Conservation (phyloP, 371 early-diverging fungal species). For the Mucor racemosus region DNA sequence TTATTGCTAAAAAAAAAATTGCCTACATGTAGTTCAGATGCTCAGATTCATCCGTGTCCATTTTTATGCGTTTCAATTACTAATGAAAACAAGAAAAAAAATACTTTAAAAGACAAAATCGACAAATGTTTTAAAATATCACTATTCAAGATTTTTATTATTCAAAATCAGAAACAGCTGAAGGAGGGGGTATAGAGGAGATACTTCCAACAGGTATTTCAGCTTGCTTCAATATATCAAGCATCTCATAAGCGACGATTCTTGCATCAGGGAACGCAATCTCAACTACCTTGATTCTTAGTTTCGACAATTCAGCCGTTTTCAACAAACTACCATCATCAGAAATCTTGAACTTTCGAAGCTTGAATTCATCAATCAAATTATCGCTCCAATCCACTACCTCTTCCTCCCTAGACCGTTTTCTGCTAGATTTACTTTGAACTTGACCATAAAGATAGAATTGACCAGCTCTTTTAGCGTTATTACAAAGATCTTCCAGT, state of each 20-base stretch:
- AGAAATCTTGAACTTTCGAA: background rate
- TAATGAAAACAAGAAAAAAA: too few relatives aligned
- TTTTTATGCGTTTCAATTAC: too few relatives aligned
- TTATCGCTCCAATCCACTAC: background rate
- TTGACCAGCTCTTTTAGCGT: slow-evolving; percentile 7
- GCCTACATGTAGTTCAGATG: too few relatives aligned
- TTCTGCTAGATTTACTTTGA: background rate
- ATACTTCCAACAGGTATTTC: background rate
- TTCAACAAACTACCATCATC: slow-evolving; percentile 7
- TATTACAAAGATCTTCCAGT: slow-evolving; percentile 8
- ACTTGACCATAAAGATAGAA: slow-evolving; percentile 8
- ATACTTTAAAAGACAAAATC: too few relatives aligned
- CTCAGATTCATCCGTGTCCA: too few relatives aligned
- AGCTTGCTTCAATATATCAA: background rate
- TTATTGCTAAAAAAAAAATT: too few relatives aligned
- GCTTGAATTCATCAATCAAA: background rate
- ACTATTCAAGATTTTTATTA: background rate
- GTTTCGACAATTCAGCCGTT: background rate
- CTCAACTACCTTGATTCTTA: background rate
- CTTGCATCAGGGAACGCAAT: background rate
- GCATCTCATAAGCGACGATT: slow-evolving; percentile 1
- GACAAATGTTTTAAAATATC: too few relatives aligned
- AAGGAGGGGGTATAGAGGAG: background rate
- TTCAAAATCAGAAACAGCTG: background rate
- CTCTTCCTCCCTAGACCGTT: background rate